Conservation (phyloP, 1,284 basidiomycete species). For the Retiboletus fuscus region DNA sequence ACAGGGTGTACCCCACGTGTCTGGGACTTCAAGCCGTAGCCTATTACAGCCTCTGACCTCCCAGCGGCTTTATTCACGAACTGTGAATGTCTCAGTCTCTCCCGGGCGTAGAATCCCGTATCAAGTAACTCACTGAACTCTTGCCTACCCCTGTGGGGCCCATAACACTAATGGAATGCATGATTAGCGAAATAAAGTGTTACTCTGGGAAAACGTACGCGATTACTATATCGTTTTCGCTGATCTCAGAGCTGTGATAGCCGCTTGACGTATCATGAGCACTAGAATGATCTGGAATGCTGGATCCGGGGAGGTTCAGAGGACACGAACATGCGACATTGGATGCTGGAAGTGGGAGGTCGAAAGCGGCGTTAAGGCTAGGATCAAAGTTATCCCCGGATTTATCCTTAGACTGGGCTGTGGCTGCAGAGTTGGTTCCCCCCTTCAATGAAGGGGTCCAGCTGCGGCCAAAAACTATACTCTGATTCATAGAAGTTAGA, state of each 20-base stretch:
- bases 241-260: neutral
- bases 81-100: constrained; percentile 20
- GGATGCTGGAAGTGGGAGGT: too few relatives aligned
- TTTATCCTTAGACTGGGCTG: too few relatives aligned
- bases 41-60: constrained; percentile 2
- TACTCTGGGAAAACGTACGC: constrained; percentile 28
- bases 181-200: neutral
- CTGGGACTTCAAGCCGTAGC: constrained; percentile 1
- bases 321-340: too few relatives aligned
- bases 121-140: constrained; percentile 46
- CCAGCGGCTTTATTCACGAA: constrained; percentile 38
- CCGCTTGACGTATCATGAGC: neutral
- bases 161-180: constrained; percentile 49
- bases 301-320: too few relatives aligned
- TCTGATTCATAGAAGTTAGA: too few relatives aligned
- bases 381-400: too few relatives aligned
- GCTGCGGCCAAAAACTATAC: too few relatives aligned
- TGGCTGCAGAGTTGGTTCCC: too few relatives aligned
- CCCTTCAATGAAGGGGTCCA: too few relatives aligned
- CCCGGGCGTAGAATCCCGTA: neutral
- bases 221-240: constrained; percentile 28
- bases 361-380: too few relatives aligned
- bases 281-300: too few relatives aligned
- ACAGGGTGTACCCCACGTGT: neutral
- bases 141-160: constrained; percentile 56